Base-by-base conservation (phyloP, 306 rosid species). In the Spatholobus suberectus region DNA sequence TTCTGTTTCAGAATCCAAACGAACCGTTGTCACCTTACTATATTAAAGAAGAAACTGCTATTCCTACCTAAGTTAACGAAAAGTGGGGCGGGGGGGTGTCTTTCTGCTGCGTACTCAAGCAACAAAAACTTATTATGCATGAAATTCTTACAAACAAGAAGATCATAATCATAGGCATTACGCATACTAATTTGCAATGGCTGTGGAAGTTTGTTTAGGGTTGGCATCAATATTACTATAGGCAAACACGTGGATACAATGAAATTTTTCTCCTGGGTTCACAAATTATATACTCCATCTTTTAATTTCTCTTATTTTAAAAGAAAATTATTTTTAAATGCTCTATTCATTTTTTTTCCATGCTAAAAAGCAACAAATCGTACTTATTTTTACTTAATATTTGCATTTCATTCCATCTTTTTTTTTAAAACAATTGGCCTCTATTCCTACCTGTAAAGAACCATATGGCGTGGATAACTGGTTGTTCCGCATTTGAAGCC, bases 121-220 rank as follows among this genome's bases (percentile, higher is more conserved):
- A 72, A 27, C n/a, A n/a, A 44, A 59, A 81, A 20, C 27, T 18
- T 11, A 29, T 52, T 21, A 47, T 62, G 44, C 18, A 82, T 40
- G 65, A 54, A 49, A 3, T 18, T 74, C 69, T 66, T 54, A 27
- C 15, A 21, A 2, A 10, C n/a, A 55, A 76, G 67, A 51, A 24
- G 43, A 34, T 18, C 8, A 75, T 55, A 2, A 75, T 55, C 11
- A 29, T 44, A 51, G 15, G 15, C 46, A 27, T 77, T 44, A 77
- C 8, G 21, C 34, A 15, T 37, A 38, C 7, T 40, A 73, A 32
- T 62, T 6, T 73, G 24, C 18, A 18, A 61, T 15, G 70, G 23
- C 12, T n/a, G 2, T 32, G 43, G 10, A 44, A 76, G 59, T 76
- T 76, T 76, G 18, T 27, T 76, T 61, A 76, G 72, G 52, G 66